Percentiles rank a stretch among this genome's conserved stretches.
phyloP scores from a whole-genome alignment of 108 stramenopile genomes.

The Parmales sp. region DNA sequence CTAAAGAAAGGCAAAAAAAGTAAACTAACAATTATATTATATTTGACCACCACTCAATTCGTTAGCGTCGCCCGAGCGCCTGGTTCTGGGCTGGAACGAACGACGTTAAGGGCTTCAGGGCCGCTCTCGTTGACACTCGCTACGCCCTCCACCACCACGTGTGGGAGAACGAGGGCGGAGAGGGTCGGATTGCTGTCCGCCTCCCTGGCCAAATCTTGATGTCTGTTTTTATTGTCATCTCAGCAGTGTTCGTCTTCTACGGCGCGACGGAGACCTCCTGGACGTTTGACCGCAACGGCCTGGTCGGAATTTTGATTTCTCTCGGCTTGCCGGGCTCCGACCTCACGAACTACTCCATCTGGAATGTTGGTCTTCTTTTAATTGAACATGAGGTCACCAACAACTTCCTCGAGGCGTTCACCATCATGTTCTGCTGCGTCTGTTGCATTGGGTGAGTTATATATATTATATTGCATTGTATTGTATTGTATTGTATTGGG shows the following conservation, averaged over 20 bases:
- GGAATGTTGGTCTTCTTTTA: neutral
- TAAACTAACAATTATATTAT: too few relatives aligned
- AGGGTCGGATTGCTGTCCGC: neutral
- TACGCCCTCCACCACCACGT: neutral
- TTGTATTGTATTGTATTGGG: neutral
- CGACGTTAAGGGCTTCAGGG: constrained; percentile 7
- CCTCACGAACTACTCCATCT: neutral
- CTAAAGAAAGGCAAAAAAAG: too few relatives aligned
- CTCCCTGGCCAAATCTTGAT: too few relatives aligned
- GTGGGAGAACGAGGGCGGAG: constrained; percentile 1
- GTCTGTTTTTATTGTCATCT: neutral
- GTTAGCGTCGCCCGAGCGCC: too few relatives aligned
- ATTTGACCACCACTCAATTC: too few relatives aligned
- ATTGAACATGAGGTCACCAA: neutral
- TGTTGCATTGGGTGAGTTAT: too few relatives aligned
- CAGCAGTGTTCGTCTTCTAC: neutral
- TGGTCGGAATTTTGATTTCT: neutral
- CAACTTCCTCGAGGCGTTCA: constrained; percentile 8
- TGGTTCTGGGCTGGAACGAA: constrained; percentile 5
- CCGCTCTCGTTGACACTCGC: neutral
- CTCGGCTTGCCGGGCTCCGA: neutral
- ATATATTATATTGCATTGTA: too few relatives aligned
- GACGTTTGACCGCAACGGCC: neutral
- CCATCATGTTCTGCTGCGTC: too few relatives aligned
- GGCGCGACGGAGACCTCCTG: neutral